phyloP scores from a whole-genome alignment of 768 basidiomycete species.

The Termitomyces sp. region DNA sequence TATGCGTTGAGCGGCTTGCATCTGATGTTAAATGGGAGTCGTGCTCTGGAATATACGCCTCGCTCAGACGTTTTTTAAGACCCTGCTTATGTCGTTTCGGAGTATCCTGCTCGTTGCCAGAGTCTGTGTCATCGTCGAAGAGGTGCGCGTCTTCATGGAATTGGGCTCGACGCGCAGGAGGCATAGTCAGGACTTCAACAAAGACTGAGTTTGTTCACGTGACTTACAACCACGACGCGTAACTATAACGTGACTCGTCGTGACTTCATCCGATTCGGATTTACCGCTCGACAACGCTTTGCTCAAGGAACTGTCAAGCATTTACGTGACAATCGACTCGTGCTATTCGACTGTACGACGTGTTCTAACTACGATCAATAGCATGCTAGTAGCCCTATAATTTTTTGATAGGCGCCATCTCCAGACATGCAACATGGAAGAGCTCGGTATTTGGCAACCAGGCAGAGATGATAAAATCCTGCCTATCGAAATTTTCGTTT shows the following conservation, averaged over 20 bases:
- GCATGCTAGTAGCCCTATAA: too few species aligned
- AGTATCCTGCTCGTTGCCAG: conserved; percentile 32
- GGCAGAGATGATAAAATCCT: not conserved
- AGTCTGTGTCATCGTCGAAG: conserved; percentile 31
- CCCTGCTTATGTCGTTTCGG: conserved; percentile 31
- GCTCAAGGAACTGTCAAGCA: too few species aligned
- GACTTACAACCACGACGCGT: conserved; percentile 21
- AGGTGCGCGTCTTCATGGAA: conserved; percentile 27
- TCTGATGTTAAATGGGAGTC: conserved; percentile 35
- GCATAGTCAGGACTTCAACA: conserved; percentile 31
- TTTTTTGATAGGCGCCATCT: not conserved
- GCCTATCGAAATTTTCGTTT: not conserved
- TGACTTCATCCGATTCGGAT: not conserved
- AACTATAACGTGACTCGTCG: conserved; percentile 13
- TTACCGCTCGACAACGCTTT: too few species aligned
- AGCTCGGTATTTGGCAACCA: not conserved
- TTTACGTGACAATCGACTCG: not conserved
- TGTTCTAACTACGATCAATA: not conserved
- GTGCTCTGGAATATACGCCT: conserved; percentile 40
- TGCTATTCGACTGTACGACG: too few species aligned
- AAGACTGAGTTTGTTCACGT: conserved; percentile 29
- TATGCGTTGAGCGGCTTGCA: conserved; percentile 30
- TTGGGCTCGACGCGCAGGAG: conserved; percentile 33
- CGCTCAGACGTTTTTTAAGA: conserved; percentile 58
- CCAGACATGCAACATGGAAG: too few species aligned